A percentile compares a stretch with the other conserved stretches of the same genome.
phyloP scores from a whole-genome alignment of 257 asterid genomes.

The Agastache rugosa region DNA sequence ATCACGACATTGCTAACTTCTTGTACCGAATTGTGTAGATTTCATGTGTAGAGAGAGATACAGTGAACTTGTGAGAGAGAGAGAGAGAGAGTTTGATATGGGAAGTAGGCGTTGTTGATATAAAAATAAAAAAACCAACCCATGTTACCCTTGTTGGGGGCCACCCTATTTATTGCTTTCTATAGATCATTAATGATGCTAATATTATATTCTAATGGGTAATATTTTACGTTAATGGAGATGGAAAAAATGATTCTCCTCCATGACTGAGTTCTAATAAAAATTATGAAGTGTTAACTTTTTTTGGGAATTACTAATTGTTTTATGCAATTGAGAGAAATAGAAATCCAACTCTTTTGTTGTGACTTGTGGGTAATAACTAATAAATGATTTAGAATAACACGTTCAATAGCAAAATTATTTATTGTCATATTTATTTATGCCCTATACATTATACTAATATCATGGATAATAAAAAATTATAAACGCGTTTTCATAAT shows the following conservation, averaged over 20 bases:
- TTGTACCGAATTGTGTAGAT: constrained; percentile 20
- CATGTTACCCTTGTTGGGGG: constrained; percentile 41
- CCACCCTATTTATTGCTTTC: neutral
- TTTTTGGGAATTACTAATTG: neutral
- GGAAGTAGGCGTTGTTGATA: constrained; percentile 26
- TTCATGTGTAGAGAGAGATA: constrained; percentile 17
- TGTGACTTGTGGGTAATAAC: neutral
- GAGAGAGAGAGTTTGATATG: neutral
- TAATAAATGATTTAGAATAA: neutral
- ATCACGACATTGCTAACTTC: constrained; percentile 25
- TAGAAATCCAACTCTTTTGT: neutral
- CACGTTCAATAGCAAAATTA: neutral
- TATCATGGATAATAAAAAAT: no score
- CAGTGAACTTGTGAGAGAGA: constrained; percentile 23
- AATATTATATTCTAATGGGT: neutral
- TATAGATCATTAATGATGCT: neutral
- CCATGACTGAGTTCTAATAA: neutral
- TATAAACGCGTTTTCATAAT: neutral
- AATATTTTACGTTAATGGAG: neutral
- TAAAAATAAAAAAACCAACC: constrained; percentile 23
- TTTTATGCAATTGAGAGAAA: neutral
- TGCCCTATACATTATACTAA: neutral
- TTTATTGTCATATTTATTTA: neutral
- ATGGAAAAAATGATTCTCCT: neutral
- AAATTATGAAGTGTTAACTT: neutral